phyloP scores from a whole-genome alignment of 345 rosid species.

The Boechera stricta region DNA sequence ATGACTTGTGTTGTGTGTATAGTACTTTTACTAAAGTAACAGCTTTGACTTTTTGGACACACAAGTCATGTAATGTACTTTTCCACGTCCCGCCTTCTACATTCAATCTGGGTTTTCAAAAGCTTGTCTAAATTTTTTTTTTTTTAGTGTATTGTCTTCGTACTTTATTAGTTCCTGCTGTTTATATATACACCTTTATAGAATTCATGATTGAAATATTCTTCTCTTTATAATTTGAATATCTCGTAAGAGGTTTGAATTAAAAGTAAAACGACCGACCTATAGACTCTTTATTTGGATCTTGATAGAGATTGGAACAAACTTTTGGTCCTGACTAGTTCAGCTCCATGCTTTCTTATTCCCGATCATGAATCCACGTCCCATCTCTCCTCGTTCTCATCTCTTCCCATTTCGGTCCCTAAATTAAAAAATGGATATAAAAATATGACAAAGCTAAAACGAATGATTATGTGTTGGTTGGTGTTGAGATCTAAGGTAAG shows the following conservation, averaged over 20 bases:
- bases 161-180: conserved; percentile 12
- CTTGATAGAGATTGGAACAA: too few relatives aligned
- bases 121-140: neutral
- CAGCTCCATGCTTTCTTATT: too few relatives aligned
- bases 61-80: conserved; percentile 11
- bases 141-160: conserved; percentile 8
- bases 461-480: too few relatives aligned
- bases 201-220: conserved; percentile 10
- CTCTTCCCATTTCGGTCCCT: too few relatives aligned
- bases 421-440: too few relatives aligned
- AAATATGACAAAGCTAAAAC: too few relatives aligned
- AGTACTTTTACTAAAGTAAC: conserved; percentile 24
- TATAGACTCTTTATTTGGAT: neutral
- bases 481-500: too few relatives aligned
- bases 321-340: too few relatives aligned
- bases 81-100: conserved; percentile 34
- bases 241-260: neutral
- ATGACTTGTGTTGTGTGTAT: conserved; percentile 2
- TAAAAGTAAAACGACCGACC: neutral
- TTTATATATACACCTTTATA: conserved; percentile 3
- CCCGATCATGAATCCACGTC: too few relatives aligned
- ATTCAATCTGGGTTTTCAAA: conserved; percentile 26
- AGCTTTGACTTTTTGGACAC: conserved; percentile 30
- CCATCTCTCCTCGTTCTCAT: too few relatives aligned
- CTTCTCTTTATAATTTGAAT: too few relatives aligned